Conservation (phyloP, 75 land plant genomes). For the Ceratopteris richardii region DNA sequence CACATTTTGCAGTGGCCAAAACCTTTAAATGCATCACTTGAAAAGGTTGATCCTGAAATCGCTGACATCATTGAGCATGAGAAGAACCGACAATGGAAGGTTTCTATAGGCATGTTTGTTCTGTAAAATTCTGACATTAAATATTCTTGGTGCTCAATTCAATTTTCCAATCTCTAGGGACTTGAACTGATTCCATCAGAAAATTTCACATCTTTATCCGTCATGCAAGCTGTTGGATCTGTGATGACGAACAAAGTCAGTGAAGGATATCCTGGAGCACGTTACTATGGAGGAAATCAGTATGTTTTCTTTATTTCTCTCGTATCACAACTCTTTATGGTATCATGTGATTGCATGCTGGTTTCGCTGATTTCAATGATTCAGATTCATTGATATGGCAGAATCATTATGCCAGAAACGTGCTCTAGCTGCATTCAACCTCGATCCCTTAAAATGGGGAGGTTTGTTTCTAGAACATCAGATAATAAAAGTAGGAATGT, state of each 20-base stretch:
- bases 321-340: not conserved
- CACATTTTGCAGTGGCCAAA: constrained; percentile 93
- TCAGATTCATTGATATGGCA: constrained; percentile 54
- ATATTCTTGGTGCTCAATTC: not conserved
- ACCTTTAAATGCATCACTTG: constrained; percentile 72
- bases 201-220: constrained; percentile 48
- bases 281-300: constrained; percentile 60
- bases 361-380: not conserved
- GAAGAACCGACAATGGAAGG: constrained; percentile 98
- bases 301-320: constrained; percentile 8
- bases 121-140: too few relatives aligned
- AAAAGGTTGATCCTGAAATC: constrained; percentile 76
- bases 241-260: constrained; percentile 54
- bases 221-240: constrained; percentile 56
- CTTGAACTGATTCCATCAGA: constrained; percentile 53
- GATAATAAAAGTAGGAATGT: not conserved
- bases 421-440: constrained; percentile 38
- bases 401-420: constrained; percentile 42
- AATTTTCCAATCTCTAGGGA: constrained; percentile 21
- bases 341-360: not conserved
- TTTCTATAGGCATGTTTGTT: too few relatives aligned
- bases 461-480: constrained; percentile 20
- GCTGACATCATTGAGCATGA: constrained; percentile 85
- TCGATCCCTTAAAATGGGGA: constrained; percentile 52
- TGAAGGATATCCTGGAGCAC: constrained; percentile 58